Percentiles rank a stretch among this genome's conserved stretches.
These are phyloP conservation scores for Pythium sukuiense DNA, from an alignment of 352 stramenopile genomes.

Conservation along the genomic window DNA sequence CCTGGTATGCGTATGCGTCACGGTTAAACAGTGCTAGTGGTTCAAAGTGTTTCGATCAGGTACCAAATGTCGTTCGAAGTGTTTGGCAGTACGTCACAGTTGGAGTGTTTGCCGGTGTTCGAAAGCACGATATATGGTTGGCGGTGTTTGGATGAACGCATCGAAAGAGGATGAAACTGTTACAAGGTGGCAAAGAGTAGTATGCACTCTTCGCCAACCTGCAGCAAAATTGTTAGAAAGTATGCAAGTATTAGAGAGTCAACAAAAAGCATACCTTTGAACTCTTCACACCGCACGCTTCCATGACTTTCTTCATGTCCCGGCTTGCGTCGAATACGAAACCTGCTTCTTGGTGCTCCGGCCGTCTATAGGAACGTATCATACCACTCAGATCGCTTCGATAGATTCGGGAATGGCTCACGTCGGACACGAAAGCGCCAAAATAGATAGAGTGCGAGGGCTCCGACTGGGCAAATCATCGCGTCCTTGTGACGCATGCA, in stretches of 20 bases:
- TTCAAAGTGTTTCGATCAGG: background rate
- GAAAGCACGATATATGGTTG: too few species aligned
- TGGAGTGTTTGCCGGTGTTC: conserved; percentile 4
- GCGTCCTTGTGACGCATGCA: background rate
- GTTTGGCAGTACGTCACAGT: background rate
- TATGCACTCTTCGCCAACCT: background rate
- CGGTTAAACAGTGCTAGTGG: background rate
- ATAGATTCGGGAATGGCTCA: background rate
- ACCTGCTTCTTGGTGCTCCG: background rate
- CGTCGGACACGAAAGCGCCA: background rate
- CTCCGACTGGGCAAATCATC: background rate
- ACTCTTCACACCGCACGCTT: background rate
- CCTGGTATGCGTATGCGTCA: background rate
- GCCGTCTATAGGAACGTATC: conserved; percentile 1
- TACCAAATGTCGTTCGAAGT: background rate
- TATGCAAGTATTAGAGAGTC: too few species aligned
- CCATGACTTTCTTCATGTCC: conserved; percentile 8
- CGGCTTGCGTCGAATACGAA: conserved; percentile 7
- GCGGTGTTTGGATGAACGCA: too few species aligned
- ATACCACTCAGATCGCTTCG: conserved; percentile 4
- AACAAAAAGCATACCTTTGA: too few species aligned
- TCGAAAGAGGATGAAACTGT: too few species aligned
- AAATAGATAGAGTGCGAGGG: background rate
- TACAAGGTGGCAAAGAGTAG: background rate
- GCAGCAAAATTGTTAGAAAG: conserved; percentile 2